A percentile compares a stretch with the other conserved stretches of the same genome.
Evolutionary conservation across 176 grass and related monocot genomes (phyloP).

Genomic region (Triticum dicoccoides): DNA sequence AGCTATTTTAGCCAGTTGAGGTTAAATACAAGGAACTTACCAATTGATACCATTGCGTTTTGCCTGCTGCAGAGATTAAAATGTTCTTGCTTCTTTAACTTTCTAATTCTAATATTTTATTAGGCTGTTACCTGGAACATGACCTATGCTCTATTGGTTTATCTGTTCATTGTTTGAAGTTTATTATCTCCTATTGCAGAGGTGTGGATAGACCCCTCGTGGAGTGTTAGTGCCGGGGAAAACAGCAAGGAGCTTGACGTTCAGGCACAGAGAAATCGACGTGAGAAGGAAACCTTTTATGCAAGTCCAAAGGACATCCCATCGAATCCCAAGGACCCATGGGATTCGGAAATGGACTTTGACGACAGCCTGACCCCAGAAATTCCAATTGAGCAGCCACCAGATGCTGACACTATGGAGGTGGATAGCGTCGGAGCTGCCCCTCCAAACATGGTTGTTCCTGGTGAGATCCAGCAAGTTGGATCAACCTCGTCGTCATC

Average conservation of each 20-base stretch:
- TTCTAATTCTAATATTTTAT: background rate
- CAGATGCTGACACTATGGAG: conserved; percentile 59
- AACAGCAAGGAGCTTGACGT: conserved; percentile 86
- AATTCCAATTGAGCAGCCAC: conserved; percentile 79
- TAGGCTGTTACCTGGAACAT: background rate
- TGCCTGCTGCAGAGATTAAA: background rate
- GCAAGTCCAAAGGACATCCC: conserved; percentile 54
- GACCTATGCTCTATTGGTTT: background rate
- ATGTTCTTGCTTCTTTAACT: conserved; percentile 8
- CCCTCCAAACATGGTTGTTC: conserved; percentile 1
- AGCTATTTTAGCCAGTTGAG: conserved; percentile 1
- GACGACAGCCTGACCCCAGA: conserved; percentile 86
- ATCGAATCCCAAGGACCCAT: conserved; percentile 73
- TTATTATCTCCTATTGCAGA: conserved; percentile 56
- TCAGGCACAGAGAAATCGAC: conserved; percentile 72
- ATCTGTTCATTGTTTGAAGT: conserved; percentile 39
- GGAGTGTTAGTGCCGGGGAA: conserved; percentile 66
- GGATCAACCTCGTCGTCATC: conserved; percentile 34
- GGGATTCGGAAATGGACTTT: conserved; percentile 90
- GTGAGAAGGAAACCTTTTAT: conserved; percentile 82
- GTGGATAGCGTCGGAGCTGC: background rate
- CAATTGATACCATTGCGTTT: background rate
- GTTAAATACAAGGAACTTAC: background rate
- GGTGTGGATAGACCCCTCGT: conserved; percentile 56
- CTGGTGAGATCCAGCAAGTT: conserved; percentile 23